A percentile compares a stretch with the other conserved stretches of the same genome.
phyloP scores from a whole-genome alignment of 140 eudicot species.

The Senecio squalidus region DNA sequence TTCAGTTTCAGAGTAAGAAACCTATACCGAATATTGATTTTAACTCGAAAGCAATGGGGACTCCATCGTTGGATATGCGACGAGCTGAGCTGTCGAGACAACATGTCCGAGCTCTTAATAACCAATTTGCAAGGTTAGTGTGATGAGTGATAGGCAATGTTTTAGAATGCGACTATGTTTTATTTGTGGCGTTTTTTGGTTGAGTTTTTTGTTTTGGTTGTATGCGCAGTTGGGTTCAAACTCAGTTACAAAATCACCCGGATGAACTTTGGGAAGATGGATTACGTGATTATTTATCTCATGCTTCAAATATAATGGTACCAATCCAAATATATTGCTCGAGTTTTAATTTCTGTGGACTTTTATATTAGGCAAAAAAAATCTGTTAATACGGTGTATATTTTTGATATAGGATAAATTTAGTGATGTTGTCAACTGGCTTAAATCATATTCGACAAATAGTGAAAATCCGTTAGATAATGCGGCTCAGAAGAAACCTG shows the following conservation, averaged over 20 bases:
- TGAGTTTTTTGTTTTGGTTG: background rate
- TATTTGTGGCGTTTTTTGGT: background rate
- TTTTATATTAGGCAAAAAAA: background rate
- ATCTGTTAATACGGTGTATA: background rate
- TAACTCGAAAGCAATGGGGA: conserved; percentile 29
- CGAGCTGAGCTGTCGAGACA: conserved; percentile 73
- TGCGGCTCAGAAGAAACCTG: conserved; percentile 30
- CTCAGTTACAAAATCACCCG: conserved; percentile 85
- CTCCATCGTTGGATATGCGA: conserved; percentile 49
- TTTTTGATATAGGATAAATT: conserved; percentile 64
- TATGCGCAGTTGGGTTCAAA: conserved; percentile 84
- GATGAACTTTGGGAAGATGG: conserved; percentile 99
- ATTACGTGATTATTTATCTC: conserved; percentile 61
- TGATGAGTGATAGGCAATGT: conserved; percentile 3
- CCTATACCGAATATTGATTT: conserved; percentile 43
- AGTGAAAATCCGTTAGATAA: conserved; percentile 34
- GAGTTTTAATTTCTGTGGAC: background rate
- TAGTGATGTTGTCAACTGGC: conserved; percentile 90
- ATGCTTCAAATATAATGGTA: conserved; percentile 80
- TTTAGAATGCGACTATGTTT: background rate
- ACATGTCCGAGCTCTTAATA: conserved; percentile 97
- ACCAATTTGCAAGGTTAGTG: conserved; percentile 87
- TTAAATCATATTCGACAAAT: conserved; percentile 59
- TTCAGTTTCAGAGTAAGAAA: conserved; percentile 66
- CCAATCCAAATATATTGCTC: background rate